Conservation (phyloP, 768 basidiomycete species). For the Grammothele lineata region DNA sequence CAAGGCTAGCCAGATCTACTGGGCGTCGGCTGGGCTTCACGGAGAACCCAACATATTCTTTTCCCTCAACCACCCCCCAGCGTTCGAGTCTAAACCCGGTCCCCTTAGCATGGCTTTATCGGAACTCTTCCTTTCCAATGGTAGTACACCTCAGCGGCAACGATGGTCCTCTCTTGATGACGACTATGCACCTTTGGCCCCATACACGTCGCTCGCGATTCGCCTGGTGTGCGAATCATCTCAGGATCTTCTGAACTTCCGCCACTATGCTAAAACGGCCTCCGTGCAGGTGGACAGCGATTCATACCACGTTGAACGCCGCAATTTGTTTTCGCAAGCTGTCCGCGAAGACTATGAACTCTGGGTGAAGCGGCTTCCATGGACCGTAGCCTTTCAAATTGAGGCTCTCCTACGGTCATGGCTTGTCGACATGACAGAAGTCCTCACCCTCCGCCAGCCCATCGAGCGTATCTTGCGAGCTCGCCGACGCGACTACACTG, state of each 20-base stretch:
- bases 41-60: slow-evolving; percentile 36
- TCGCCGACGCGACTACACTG: slow-evolving; percentile 29
- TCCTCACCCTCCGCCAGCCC: slow-evolving; percentile 37
- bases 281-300: slow-evolving; percentile 28
- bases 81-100: slow-evolving; percentile 28
- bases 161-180: slow-evolving; percentile 35
- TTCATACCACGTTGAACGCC: slow-evolving; percentile 36
- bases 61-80: slow-evolving; percentile 37
- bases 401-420: slow-evolving; percentile 37
- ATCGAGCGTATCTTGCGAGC: slow-evolving; percentile 28
- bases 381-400: slow-evolving; percentile 59
- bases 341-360: slow-evolving; percentile 28
- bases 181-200: slow-evolving; percentile 39
- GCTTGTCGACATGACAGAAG: slow-evolving; percentile 46
- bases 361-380: slow-evolving; percentile 36
- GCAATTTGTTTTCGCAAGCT: slow-evolving; percentile 40
- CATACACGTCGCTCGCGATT: slow-evolving; percentile 49
- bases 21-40: slow-evolving; percentile 34
- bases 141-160: slow-evolving; percentile 21
- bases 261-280: slow-evolving; percentile 33
- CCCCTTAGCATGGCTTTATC: neutral
- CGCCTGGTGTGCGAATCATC: slow-evolving; percentile 42
- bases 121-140: too few species aligned
- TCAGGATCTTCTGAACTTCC: slow-evolving; percentile 36
- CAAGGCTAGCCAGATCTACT: slow-evolving; percentile 39